Evolutionary conservation across 148 eudicot species (phyloP), one percentile per base, ranked within the genome.

Genomic region (Vaccinium corymbosum): DNA sequence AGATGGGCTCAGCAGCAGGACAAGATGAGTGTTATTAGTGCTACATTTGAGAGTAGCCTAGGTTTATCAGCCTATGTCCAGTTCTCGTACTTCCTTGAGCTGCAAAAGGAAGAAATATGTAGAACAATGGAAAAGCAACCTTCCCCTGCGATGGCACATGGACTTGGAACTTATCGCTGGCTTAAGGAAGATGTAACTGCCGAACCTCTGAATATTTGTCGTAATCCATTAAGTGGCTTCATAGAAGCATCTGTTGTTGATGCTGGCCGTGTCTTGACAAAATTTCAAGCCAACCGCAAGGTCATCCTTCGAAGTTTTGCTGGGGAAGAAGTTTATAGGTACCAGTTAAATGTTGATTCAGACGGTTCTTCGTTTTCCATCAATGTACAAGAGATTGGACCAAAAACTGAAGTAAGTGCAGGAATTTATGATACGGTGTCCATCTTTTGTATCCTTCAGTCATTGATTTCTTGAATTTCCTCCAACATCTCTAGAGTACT

Each of bases 151-250:
- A 82, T 88, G 56, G 95, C 93, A 42, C 99, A 97, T 87, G 99
- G 99, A 84, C 95, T 97, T 86, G 99, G 99, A 89, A 97, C 99
- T 22, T 97, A 93, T 85, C 86, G 90, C 66, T 97, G 99, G 99
- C 95, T 97, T 77, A 83, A 89, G 86, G 98, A 95, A 84, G 95
- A 97, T 74, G 88, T 91, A 82, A 82, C 87, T 38, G 15, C 68
- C 55, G 89, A 89, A 81, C 88, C 94, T 82, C 90, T 95, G 22
- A 88, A 86, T 52, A 85, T 94, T 78, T 6, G 82, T 79, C 86
- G 85, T 51, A 87, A 88, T 84, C 87, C 90, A 70, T 29, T 19
- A 35, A 89, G 74, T 80, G 86, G 88, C 80, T 86, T 84, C 85
- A 77, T 94, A 76, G 98, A 93, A 89, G 95, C 98, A 81, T 89